Conservation (phyloP, 1,284 basidiomycete genomes). For the Ceraceosorus guamensis region DNA sequence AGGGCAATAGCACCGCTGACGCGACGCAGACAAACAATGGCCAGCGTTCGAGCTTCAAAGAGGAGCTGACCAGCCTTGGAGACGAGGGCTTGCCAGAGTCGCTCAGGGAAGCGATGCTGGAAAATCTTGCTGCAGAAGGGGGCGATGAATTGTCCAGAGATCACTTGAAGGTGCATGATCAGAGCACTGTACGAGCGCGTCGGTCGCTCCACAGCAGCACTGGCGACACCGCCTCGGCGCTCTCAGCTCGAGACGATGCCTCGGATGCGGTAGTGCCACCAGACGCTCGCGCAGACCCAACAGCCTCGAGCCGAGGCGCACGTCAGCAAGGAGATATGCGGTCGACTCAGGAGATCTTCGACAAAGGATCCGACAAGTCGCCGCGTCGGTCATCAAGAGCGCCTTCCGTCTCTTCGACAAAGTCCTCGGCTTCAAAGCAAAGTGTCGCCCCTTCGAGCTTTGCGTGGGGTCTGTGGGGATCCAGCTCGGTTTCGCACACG, state of each 20-base stretch:
- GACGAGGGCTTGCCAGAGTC: slow-evolving; percentile 24
- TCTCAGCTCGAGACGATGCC: neutral
- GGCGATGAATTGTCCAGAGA: too few species aligned
- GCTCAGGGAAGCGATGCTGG: slow-evolving; percentile 36
- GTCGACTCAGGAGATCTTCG: too few species aligned
- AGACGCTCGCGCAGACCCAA: neutral
- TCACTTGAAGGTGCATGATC: too few species aligned
- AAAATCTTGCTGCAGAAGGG: too few species aligned
- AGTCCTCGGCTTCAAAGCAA: neutral
- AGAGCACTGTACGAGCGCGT: too few species aligned
- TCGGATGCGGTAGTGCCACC: neutral
- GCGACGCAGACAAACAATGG: neutral
- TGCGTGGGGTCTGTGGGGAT: neutral
- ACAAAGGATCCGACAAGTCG: too few species aligned
- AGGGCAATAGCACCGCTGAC: too few species aligned
- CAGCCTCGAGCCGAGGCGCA: too few species aligned
- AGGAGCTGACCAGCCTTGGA: slow-evolving; percentile 3
- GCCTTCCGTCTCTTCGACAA: neutral
- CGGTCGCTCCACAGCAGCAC: too few species aligned
- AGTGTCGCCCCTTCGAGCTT: neutral
- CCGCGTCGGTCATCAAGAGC: too few species aligned
- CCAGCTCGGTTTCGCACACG: neutral
- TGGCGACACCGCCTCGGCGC: too few species aligned
- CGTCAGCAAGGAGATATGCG: too few species aligned
- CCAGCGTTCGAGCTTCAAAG: neutral